Evolutionary conservation across 768 basidiomycete species (phyloP).

Genomic region (Phanerochaete sordida): DNA sequence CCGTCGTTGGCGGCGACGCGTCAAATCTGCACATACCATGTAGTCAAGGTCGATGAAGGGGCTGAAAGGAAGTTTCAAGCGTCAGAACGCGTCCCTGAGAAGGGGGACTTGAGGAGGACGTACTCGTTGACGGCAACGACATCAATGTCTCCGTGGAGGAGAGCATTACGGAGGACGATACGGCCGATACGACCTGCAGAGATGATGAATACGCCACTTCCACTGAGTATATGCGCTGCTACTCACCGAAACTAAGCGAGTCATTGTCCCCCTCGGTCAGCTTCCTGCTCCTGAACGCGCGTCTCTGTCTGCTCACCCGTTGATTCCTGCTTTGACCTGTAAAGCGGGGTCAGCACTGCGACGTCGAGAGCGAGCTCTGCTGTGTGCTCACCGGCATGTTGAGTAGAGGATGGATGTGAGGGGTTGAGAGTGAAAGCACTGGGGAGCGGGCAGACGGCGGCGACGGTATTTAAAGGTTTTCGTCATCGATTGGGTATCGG

Average conservation of each 20-base stretch:
- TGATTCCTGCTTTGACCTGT: conserved; percentile 90
- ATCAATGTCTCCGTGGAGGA: conserved; percentile 69
- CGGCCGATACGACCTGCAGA: conserved; percentile 94
- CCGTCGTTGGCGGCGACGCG: conserved; percentile 15
- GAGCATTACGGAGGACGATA: conserved; percentile 94
- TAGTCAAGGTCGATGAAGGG: conserved; percentile 97
- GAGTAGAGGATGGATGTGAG: neutral
- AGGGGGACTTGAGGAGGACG: conserved; percentile 26
- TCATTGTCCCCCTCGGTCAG: conserved; percentile 4
- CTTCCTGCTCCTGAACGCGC: neutral
- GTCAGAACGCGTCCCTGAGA: conserved; percentile 9
- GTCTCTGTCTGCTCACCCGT: conserved; percentile 61
- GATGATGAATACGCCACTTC: neutral
- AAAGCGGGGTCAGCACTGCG: neutral
- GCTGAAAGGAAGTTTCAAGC: conserved; percentile 37
- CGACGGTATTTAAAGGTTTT: conserved; percentile 5
- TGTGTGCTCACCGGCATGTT: conserved; percentile 2
- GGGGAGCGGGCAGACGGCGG: conserved; percentile 4
- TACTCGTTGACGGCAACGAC: conserved; percentile 95
- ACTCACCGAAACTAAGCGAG: conserved; percentile 69
- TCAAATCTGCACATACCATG: conserved; percentile 57
- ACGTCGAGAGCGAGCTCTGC: neutral
- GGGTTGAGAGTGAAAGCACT: neutral
- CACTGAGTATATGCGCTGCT: neutral
- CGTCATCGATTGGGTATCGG: conserved; percentile 6